phyloP scores from a whole-genome alignment of 1,284 basidiomycete genomes.

The Moesziomyces sp. region DNA sequence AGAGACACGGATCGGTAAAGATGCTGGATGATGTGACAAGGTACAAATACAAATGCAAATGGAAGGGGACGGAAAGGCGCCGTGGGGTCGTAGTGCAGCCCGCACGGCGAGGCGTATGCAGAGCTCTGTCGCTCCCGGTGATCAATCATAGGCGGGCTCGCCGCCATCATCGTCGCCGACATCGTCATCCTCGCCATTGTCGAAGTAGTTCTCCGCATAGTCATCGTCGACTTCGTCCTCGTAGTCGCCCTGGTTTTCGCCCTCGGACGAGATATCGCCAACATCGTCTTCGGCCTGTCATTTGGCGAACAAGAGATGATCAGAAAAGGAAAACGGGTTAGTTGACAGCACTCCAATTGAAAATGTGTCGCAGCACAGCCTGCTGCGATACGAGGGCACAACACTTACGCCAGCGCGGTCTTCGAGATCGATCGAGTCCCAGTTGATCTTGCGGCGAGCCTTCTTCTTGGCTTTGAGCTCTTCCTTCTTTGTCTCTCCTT shows the following conservation, averaged over 20 bases:
- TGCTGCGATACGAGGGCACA: not conserved
- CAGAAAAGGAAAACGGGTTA: too few species aligned
- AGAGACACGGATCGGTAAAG: not conserved
- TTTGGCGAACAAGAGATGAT: too few species aligned
- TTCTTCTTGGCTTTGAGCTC: constrained; percentile 47
- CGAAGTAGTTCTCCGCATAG: constrained; percentile 66
- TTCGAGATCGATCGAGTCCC: constrained; percentile 58
- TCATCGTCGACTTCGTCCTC: constrained; percentile 67
- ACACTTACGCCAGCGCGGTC: constrained; percentile 40
- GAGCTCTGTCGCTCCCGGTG: not conserved
- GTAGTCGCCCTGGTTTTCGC: constrained; percentile 63
- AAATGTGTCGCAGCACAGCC: too few species aligned
- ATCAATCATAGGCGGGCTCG: constrained; percentile 60
- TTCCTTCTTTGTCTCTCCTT: constrained; percentile 55
- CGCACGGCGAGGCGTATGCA: too few species aligned
- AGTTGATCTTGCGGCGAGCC: constrained; percentile 53
- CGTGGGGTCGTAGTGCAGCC: not conserved
- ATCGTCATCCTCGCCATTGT: constrained; percentile 66
- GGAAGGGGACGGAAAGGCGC: not conserved
- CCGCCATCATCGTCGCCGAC: constrained; percentile 56
- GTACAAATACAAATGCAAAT: constrained; percentile 36
- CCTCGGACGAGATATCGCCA: constrained; percentile 51
- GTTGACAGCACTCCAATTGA: too few species aligned
- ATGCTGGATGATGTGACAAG: constrained; percentile 2
- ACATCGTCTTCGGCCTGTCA: constrained; percentile 52